phyloP scores from a whole-genome alignment of 2,329 filamentous ascomycete species.

The Aureobasidium leucospermi region DNA sequence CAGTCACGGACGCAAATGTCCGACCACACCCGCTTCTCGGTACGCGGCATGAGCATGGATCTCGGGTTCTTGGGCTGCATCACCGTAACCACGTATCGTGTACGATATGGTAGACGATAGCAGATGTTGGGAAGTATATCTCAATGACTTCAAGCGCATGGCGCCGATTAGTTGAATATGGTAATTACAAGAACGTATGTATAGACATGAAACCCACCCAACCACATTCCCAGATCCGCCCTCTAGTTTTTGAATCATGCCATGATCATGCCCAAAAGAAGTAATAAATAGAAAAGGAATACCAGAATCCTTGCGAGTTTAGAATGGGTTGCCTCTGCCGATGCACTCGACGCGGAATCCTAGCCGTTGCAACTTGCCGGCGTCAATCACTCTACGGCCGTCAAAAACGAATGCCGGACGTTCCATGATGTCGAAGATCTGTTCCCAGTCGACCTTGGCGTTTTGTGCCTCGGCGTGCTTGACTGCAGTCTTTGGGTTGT shows the following conservation, averaged over 20 bases:
- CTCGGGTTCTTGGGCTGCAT: not conserved
- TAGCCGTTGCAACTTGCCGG: conserved; percentile 24
- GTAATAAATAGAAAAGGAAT: not conserved
- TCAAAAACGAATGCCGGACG: conserved; percentile 31
- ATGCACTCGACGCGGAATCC: conserved; percentile 31
- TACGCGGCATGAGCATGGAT: conserved; percentile 1
- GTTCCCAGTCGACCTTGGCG: conserved; percentile 26
- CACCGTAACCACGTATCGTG: not conserved
- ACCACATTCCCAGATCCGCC: not conserved
- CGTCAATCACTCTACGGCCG: conserved; percentile 30
- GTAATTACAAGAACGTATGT: conserved; percentile 10
- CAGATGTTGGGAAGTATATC: not conserved
- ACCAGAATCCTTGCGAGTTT: not conserved
- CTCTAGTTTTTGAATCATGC: conserved; percentile 6
- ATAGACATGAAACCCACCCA: conserved; percentile 4
- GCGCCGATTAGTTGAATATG: not conserved
- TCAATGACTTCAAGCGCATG: not conserved
- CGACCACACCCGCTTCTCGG: not conserved
- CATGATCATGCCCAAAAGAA: conserved; percentile 2
- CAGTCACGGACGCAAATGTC: not conserved
- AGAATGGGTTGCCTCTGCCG: conserved; percentile 17
- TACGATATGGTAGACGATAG: not conserved
- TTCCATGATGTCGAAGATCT: conserved; percentile 27
- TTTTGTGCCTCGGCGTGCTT: conserved; percentile 12
- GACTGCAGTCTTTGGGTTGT: conserved; percentile 4